Percentiles rank a stretch among this genome's conserved stretches.
These are phyloP conservation scores for Gracilariopsis chorda DNA, from an alignment of 23 red algal species.

Conservation along the genomic window DNA sequence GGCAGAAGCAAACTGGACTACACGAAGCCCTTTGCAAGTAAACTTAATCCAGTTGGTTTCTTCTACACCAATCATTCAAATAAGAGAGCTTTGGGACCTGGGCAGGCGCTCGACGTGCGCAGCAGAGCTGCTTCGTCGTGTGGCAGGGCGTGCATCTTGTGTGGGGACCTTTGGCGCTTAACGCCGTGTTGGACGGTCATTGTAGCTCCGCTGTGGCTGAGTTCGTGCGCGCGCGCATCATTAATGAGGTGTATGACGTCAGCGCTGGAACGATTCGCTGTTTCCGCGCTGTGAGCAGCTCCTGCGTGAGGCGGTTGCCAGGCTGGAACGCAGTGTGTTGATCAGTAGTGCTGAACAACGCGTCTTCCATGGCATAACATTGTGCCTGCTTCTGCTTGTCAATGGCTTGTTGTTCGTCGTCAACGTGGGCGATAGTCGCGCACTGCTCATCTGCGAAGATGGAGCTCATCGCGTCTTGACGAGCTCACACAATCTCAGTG, in stretches of 20 bases:
- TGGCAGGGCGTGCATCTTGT: slow-evolving; percentile 3
- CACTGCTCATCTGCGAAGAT: not conserved
- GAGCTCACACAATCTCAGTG: not conserved
- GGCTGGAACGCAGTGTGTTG: not conserved
- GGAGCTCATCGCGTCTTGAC: not conserved
- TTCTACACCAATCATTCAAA: too few relatives aligned
- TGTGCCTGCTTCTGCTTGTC: not conserved
- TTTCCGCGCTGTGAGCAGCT: not conserved
- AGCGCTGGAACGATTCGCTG: not conserved
- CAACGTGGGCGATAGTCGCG: slow-evolving; percentile 31
- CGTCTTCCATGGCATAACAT: not conserved
- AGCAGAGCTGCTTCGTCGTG: slow-evolving; percentile 16
- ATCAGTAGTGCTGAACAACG: not conserved
- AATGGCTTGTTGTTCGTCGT: not conserved
- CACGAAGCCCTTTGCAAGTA: too few relatives aligned
- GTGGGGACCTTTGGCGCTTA: not conserved
- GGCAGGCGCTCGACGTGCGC: not conserved
- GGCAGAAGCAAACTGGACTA: too few relatives aligned
- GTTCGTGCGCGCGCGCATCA: slow-evolving; percentile 13
- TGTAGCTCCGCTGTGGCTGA: not conserved
- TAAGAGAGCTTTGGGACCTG: too few relatives aligned
- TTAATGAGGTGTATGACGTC: not conserved
- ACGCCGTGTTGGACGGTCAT: slow-evolving; percentile 26
- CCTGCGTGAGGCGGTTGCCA: not conserved
- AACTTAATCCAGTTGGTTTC: too few relatives aligned